Evolutionary conservation across 73 alveolate species (phyloP), one percentile per base, ranked within the genome.

Genomic region (Diophrys appendiculata): DNA sequence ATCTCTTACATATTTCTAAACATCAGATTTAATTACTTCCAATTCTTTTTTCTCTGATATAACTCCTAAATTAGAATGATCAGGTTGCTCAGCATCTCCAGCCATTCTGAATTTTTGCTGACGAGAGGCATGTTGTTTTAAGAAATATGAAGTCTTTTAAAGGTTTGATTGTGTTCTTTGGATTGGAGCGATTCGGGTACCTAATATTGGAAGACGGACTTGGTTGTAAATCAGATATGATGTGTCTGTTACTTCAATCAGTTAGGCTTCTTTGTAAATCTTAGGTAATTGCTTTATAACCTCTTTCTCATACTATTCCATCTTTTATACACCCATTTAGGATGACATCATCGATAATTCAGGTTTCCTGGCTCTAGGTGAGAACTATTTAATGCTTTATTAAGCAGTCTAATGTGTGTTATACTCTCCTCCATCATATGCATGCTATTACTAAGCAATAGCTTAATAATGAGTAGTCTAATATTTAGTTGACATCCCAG

Each of bases 131-230:
- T 43, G 60, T 43, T 43, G 60, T 11, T 18, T 5, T 11, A 43
- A 18, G 18, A 11, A 43, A 18, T 11, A 43, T 43, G 5, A 18
- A 11, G 60, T 43, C 60, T 43, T 43, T 18, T 43, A 43, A 11
- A 43, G 18, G 18, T 43, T 87, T 26, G 76, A 23, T 72, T 74
- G 80, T 18, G 80, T 67, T 52, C 90, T 64, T 33, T 80, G 82
- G 3, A 25, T 74, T 68, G 31, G 32, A 29, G 32, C 27, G 28
- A 80, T 29, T 0, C 74, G 11, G 65, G 67, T 73, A 33, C 94
- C 94, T 33, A 87, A 72, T 3, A 87, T 69, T 18, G 94, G 90
- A 25, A 87, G 65, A 8, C 88, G 0, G 8, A 87, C 84, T n/a
- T 81, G 77, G 34, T 78, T 77, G 0, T 69, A 29, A 24, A 87